Evolutionary conservation across 805 yeast genomes (phyloP).

Genomic region (Maudiozyma pseudohumilis): DNA sequence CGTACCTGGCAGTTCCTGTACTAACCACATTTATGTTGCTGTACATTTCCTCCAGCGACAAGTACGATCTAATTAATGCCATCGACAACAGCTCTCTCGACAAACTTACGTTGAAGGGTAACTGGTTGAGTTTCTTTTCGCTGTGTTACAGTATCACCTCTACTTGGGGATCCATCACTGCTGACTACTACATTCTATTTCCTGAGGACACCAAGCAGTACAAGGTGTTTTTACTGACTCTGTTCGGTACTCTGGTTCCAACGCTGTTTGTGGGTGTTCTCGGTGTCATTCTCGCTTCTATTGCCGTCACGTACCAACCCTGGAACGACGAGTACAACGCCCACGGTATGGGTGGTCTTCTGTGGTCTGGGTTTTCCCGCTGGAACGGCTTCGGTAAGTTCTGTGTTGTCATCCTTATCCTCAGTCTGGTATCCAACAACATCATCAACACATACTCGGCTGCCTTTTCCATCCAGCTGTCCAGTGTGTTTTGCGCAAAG

Average conservation of each 20-base stretch:
- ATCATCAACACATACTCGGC: slow-evolving; percentile 74
- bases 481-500: slow-evolving; percentile 42
- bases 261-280: slow-evolving; percentile 65
- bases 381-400: slow-evolving; percentile 78
- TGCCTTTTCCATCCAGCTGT: slow-evolving; percentile 66
- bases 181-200: slow-evolving; percentile 74
- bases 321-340: slow-evolving; percentile 49
- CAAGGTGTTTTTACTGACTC: slow-evolving; percentile 50
- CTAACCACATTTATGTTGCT: slow-evolving; percentile 55
- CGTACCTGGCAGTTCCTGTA: slow-evolving; percentile 59
- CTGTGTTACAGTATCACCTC: slow-evolving; percentile 69
- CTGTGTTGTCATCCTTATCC: slow-evolving; percentile 54
- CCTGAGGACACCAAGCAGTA: slow-evolving; percentile 58
- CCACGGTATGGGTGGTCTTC: slow-evolving; percentile 68
- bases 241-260: slow-evolving; percentile 57
- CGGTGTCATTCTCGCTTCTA: slow-evolving; percentile 62
- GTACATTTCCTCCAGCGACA: slow-evolving; percentile 49
- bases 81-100: slow-evolving; percentile 28
- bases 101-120: slow-evolving; percentile 44
- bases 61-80: slow-evolving; percentile 29
- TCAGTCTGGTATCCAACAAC: slow-evolving; percentile 74
- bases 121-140: slow-evolving; percentile 62
- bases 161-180: slow-evolving; percentile 83
- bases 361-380: slow-evolving; percentile 51
- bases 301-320: slow-evolving; percentile 45